These are phyloP conservation scores for Nicotiana paniculata DNA, from an alignment of 257 asterid genomes.

Conservation along the genomic window DNA sequence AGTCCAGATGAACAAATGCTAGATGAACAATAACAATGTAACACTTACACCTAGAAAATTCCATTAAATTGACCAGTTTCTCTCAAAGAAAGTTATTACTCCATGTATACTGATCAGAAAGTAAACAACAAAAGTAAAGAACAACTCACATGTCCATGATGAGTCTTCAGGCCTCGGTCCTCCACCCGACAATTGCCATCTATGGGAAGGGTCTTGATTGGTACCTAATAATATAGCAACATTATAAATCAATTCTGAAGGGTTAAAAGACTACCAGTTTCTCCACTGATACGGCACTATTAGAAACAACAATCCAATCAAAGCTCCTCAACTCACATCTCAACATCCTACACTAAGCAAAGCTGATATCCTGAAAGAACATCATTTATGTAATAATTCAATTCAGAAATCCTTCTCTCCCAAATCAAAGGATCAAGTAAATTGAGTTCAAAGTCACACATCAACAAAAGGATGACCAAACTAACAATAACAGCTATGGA, in stretches of 20 bases:
- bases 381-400: not conserved
- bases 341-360: not conserved
- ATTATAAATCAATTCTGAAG: not conserved
- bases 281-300: not conserved
- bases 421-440: not conserved
- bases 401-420: not conserved
- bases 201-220: slow-evolving; percentile 70
- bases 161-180: slow-evolving; percentile 91
- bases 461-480: not conserved
- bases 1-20: not conserved
- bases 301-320: not conserved
- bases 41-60: not conserved
- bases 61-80: not conserved
- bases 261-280: not conserved
- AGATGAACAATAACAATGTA: not conserved
- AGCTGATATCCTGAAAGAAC: not conserved
- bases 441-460: not conserved
- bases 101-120: not conserved
- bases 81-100: not conserved
- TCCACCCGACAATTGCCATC: slow-evolving; percentile 97
- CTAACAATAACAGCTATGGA: too few relatives aligned
- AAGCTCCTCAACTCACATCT: not conserved
- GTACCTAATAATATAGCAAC: slow-evolving; percentile 51
- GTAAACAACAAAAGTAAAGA: not conserved
- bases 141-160: slow-evolving; percentile 83